Base-by-base conservation (phyloP, 805 yeast species). In the Candida tallmaniae region DNA sequence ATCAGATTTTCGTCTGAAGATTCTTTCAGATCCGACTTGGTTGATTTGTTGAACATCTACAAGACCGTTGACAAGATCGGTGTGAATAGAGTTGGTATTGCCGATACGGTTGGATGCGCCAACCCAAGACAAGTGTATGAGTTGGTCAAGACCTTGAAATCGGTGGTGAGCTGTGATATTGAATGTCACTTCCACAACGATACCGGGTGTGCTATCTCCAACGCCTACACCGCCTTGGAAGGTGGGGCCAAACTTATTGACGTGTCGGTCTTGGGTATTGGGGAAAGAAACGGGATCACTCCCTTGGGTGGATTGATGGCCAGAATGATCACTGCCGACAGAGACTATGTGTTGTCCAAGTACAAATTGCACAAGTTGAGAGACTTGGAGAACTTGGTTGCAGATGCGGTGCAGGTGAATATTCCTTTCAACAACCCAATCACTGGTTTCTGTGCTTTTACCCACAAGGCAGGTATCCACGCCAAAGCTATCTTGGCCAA, bases 131-230 rank as follows among this genome's bases (percentile, higher is more conserved):
- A 93, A 68, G 98, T 90, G 40, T 90, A 90, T 63, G 98, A 90
- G 69, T 77, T 90, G 50, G 93, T 90, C 44, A 81, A 94, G 57
- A 93, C 98, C 28, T 78, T 90, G 61, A 86, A 80, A 66, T 79
- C 89, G 10, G 96, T 90, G 32, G 97, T 90, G 32, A 81, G 85
- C 23, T 90, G 97, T 71, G 98, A 90, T 60, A 89, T 90, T 53
- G 98, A 90, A 70, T 86, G 96, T 62, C 98, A 90, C 64, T 93
- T 90, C 85, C 98, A 90, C 70, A 86, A 90, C 62, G 98, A 90
- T 64, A 90, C 98, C 22, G 98, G 98, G 44, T 93, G 97, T 72
- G 96, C 98, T 46, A 87, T 90, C 67, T 96, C 97, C 42, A 90
- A 90, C 61, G 96, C 98, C 22, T 93, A 93, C 76, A 87, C 97